Base-by-base conservation (phyloP, 352 stramenopile genomes). In the Pythium oligandrum region DNA sequence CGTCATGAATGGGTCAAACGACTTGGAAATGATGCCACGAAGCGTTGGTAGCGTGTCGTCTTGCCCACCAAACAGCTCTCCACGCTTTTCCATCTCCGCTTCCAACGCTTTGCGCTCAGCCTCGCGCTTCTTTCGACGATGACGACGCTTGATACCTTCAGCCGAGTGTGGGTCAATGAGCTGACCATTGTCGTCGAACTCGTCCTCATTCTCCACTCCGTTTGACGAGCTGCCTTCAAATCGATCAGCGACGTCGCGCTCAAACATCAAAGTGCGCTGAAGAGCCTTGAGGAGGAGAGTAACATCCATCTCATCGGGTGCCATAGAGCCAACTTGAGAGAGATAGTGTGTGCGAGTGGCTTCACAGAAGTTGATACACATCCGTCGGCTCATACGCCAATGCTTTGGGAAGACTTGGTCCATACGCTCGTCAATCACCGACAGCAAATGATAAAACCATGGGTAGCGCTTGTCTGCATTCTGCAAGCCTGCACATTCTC, bases 1-100 rank as follows among this genome's bases (percentile, higher is more conserved):
- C 30, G 85, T 92, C 95, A 99, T 98, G 74, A 98, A 98, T 40
- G 96, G 94, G 55, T 99, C 95, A 71, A 99, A 99, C 7, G 85
- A 94, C 51, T 71, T 77, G 40, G 89, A 97, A 44, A 96, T 92
- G 39, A 98, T 73, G n/a, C 70, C 64, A 69, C 68, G 58, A 68
- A 97, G 72, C 44, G 70, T 82, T 40, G 76, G 82, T 49, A 92
- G 58, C 12, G 43, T 61, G 37, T 90, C 75, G 32, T 82, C 75
- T 3, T 47, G 63, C 37, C 33, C 53, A 4, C 57, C 58, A 37
- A 71, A 71, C 0, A 85, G 44, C 31, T 76, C 62, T 10, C 72
- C 73, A 10, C 63, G 83, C 59, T 84, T 83, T 40, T 75, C 61
- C 67, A 85, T 86, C 50, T 86, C 78, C 42, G 77, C 64, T 48